Conservation (phyloP, 1,139 yeast species). For the Wickerhamiella pararugosa region DNA sequence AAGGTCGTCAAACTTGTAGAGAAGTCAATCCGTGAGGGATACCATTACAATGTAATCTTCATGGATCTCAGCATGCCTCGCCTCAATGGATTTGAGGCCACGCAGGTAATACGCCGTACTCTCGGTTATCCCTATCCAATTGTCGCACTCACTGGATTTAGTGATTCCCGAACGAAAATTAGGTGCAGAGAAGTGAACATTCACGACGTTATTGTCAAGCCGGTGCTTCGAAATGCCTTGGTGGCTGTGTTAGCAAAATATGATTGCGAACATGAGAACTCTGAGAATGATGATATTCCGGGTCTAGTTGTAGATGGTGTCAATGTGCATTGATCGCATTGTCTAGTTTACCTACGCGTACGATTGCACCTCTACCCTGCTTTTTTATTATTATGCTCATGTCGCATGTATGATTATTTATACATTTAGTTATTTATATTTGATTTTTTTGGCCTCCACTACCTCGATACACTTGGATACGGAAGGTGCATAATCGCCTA, state of each 20-base stretch:
- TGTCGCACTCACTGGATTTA: constrained; percentile 88
- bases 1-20: constrained; percentile 61
- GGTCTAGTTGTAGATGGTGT: background rate
- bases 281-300: background rate
- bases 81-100: constrained; percentile 74
- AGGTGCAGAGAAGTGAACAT: constrained; percentile 73
- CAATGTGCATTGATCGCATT: background rate
- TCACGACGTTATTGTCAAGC: constrained; percentile 80
- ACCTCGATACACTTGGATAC: too few species aligned
- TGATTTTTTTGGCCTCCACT: background rate
- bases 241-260: constrained; percentile 31
- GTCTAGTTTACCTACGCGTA: too few species aligned
- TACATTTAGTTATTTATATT: background rate
- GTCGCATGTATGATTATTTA: background rate
- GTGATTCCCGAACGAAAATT: constrained; percentile 70
- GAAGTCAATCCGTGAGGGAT: constrained; percentile 30
- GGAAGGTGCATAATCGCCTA: too few species aligned
- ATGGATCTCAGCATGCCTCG: constrained; percentile 98
- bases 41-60: constrained; percentile 52
- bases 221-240: constrained; percentile 58
- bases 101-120: constrained; percentile 52
- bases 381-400: too few species aligned
- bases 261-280: constrained; percentile 17
- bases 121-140: constrained; percentile 58
- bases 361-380: too few species aligned